A percentile compares a stretch with the other conserved stretches of the same genome.
Conservation (phyloP, 176 grass and related monocot genomes). For the Puccinellia tenuiflora region DNA sequence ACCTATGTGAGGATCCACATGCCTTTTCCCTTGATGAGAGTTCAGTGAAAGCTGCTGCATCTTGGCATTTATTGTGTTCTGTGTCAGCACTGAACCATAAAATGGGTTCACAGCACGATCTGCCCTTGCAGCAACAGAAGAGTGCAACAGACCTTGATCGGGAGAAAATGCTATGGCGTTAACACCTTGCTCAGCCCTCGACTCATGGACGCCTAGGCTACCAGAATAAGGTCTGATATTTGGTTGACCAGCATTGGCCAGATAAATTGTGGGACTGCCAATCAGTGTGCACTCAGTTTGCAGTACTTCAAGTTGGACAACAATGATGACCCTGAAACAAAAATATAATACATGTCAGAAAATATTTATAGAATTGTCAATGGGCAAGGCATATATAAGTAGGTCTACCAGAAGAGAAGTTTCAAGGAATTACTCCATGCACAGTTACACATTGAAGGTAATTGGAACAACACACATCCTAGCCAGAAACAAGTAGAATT, state of each 20-base stretch:
- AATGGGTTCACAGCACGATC: constrained; percentile 27
- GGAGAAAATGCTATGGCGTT: constrained; percentile 32
- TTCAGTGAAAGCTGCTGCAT: constrained; percentile 35
- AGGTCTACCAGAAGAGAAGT: neutral
- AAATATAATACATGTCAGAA: constrained; percentile 2
- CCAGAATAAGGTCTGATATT: constrained; percentile 22
- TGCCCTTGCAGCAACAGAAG: constrained; percentile 20
- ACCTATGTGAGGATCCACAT: constrained; percentile 24
- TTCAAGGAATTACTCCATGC: neutral
- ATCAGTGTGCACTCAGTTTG: constrained; percentile 40
- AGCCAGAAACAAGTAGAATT: neutral
- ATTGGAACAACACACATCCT: neutral
- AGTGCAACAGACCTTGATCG: neutral
- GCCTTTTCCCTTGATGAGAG: constrained; percentile 53
- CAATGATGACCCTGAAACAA: constrained; percentile 57
- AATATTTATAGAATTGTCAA: constrained; percentile 15
- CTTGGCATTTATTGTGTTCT: constrained; percentile 18
- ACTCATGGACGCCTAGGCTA: constrained; percentile 17
- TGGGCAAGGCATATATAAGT: neutral
- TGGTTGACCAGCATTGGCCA: constrained; percentile 29
- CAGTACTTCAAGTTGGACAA: constrained; percentile 66
- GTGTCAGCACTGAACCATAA: constrained; percentile 15
- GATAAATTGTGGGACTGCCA: constrained; percentile 49
- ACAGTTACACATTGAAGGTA: neutral
- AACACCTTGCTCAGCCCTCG: constrained; percentile 16